Conservation (phyloP, 2,329 filamentous ascomycete genomes). For the Nemania serpens region DNA sequence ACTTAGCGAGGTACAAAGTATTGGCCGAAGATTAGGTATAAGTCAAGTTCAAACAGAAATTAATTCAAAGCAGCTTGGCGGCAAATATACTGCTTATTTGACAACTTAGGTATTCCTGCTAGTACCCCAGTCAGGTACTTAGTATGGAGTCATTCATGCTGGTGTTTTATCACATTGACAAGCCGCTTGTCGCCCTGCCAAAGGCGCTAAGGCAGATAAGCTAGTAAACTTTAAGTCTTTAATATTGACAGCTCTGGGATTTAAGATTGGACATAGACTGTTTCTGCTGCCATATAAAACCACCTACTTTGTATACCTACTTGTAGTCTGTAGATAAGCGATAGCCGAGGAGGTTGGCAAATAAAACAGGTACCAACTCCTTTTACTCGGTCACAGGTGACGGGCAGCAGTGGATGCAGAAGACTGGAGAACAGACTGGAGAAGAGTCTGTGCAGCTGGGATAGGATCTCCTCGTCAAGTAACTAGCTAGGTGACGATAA, state of each 20-base stretch:
- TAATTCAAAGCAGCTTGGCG: slow-evolving; percentile 11
- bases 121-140: neutral
- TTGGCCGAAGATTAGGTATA: slow-evolving; percentile 6
- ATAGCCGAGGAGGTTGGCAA: slow-evolving; percentile 20
- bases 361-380: neutral
- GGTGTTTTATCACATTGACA: neutral
- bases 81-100: neutral
- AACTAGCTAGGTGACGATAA: slow-evolving; percentile 15
- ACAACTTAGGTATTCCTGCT: too few species aligned
- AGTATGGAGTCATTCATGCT: neutral
- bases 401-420: too few species aligned
- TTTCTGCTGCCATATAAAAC: neutral
- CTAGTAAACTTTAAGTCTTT: neutral
- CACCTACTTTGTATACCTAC: too few species aligned
- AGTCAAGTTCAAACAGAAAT: neutral
- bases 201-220: slow-evolving; percentile 30
- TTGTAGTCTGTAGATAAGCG: neutral
- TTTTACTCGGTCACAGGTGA: too few species aligned
- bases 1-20: neutral
- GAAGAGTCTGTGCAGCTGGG: slow-evolving; percentile 14
- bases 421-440: too few species aligned
- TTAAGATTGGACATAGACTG: slow-evolving; percentile 11
- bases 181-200: slow-evolving; percentile 36
- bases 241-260: slow-evolving; percentile 10
- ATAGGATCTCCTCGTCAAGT: slow-evolving; percentile 23